phyloP scores from a whole-genome alignment of 176 grass and related monocot species.

The Urochloa ruziziensis region DNA sequence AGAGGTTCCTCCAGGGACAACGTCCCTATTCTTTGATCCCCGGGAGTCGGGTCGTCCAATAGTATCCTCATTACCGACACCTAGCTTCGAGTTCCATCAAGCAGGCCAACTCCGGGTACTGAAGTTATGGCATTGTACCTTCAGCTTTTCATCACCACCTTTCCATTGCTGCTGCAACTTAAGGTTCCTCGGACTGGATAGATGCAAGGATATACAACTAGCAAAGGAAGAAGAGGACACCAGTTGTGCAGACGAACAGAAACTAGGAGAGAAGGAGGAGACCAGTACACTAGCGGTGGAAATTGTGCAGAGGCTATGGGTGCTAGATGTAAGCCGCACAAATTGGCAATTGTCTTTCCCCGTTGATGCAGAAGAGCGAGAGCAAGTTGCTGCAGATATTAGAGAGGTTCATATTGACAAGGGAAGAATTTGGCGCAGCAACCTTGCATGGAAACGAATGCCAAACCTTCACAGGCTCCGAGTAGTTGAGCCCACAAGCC shows the following conservation, averaged over 20 bases:
- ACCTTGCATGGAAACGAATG: not conserved
- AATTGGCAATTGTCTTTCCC: not conserved
- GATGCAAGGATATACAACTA: not conserved
- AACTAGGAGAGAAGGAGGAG: not conserved
- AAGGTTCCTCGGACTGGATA: conserved; percentile 9
- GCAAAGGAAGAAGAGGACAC: too few relatives aligned
- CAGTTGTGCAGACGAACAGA: too few relatives aligned
- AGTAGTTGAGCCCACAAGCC: not conserved
- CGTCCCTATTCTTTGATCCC: not conserved
- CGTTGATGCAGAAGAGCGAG: not conserved
- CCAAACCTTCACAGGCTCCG: not conserved
- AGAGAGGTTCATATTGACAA: conserved; percentile 24
- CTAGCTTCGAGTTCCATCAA: not conserved
- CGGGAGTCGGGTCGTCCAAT: too few relatives aligned
- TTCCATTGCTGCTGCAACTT: not conserved
- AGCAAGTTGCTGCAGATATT: not conserved
- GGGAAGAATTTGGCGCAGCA: not conserved
- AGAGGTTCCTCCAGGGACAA: not conserved
- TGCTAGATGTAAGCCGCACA: not conserved
- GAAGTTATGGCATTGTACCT: not conserved
- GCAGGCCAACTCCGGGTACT: not conserved
- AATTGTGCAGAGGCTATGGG: not conserved
- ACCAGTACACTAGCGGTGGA: not conserved
- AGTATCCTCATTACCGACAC: too few relatives aligned
- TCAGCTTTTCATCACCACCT: conserved; percentile 20